Evolutionary conservation across 306 rosid species (phyloP), one percentile per base, ranked within the genome.

Genomic region (Acacia melanoxylon): DNA sequence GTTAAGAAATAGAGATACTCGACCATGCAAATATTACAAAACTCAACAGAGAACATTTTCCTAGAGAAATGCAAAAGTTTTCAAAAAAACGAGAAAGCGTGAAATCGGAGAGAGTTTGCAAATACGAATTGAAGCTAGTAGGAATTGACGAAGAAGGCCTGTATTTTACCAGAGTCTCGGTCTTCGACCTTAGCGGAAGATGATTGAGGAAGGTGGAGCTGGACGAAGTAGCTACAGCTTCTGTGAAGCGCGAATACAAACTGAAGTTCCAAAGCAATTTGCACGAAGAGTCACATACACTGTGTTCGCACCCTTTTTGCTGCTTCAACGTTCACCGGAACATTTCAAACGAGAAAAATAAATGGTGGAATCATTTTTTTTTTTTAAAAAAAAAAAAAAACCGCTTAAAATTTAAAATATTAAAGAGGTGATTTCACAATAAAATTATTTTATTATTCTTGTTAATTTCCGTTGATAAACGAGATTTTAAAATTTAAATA

Each of bases 91-190:
- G 7, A 59, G 49, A 56, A 20, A 56, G 27, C n/a, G 77, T 15
- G 6, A 70, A 58, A 65, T 66, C 10, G 33, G 44, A 56, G 78
- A 70, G 74, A 54, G 45, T 78, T 59, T 54, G 76, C 75, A 61
- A 5, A 59, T 51, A 67, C 46, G 20, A 56, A 71, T 13, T 13
- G n/a, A 71, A 22, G 58, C 22, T 71, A 13, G 22, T 68, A 68
- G 24, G 29, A 80, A 72, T 10, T 25, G 67, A 44, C 40, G 75
- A 82, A 14, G 82, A 81, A 40, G n/a, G 79, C 86, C 70, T 78
- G 79, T 3, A 63, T 65, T 6, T 69, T 48, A 78, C 49, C 25
- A 49, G 81, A 77, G 61, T 66, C 33, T 37, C n/a, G 45, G 73
- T 14, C 29, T 49, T 22, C 70, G 52, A 86, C 40, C 42, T 78